Base-by-base conservation (phyloP, 345 rosid genomes). In the Punica granatum region DNA sequence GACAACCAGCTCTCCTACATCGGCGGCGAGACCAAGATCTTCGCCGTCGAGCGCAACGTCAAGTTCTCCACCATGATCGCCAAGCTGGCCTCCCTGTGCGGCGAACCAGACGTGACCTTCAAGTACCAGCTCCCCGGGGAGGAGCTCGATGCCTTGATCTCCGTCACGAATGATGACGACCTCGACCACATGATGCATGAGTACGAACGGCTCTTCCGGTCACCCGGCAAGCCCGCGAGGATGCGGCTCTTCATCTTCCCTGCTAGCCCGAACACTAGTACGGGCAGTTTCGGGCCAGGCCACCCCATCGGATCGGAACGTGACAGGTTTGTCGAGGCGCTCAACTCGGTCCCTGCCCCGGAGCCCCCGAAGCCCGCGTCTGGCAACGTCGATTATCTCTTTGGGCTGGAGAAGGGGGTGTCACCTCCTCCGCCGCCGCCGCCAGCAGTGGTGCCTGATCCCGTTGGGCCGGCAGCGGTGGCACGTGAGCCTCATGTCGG, bases 61-160 rank as follows among this genome's bases (percentile, higher is more conserved):
- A 87, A 82, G 65, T 85, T 89, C 80, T 18, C 86, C 59, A 66
- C 77, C 72, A 68, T 93, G 81, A 74, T 86, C 70, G 74, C 86
- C 32, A 86, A 85, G 65, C 91, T 93, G 34, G 65, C 95, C 19
- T 68, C 82, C 46, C 82, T 93, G 21, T 81, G 84, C 54, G 81
- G 78, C 14, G 83, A 79, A 41, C 15, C 70, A 16, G 86, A 79
- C 31, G 81, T 93, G 30, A 58, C 90, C 53, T 89, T 90, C 62
- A 93, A 89, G 88, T 93, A 93, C 72, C 99, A 93, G 84, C 88
- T 93, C 6, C 94, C 97, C 0, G 97, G 97, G 0, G 98, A 93
- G 72, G 98, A 93, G 34, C 90, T 93, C 46, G 99, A 93, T 71
- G 97, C 99, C 31, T 73, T 93, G 76, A 93, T 93, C 69, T 93